A percentile compares a stretch with the other conserved stretches of the same genome.
Conservation (phyloP, 768 basidiomycete species). For the Psilocybe subaeruginosa region DNA sequence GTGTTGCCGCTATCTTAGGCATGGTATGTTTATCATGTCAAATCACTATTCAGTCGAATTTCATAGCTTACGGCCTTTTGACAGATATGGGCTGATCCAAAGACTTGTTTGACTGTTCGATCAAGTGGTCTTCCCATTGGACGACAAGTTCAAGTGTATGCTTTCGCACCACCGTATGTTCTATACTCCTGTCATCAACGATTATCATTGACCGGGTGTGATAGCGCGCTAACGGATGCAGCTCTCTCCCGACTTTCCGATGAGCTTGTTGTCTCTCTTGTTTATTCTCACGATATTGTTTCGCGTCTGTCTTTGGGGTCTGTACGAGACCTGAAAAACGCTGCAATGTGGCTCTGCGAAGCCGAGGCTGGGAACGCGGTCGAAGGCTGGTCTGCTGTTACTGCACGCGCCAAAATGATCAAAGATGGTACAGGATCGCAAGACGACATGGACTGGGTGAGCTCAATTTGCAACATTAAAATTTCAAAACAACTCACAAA, state of each 20-base stretch:
- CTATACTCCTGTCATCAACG: conserved; percentile 5
- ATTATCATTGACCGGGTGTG: neutral
- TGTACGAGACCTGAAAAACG: conserved; percentile 74
- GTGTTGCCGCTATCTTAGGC: conserved; percentile 75
- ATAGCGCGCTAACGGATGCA: conserved; percentile 64
- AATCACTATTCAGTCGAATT: neutral
- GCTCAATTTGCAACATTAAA: conserved; percentile 5
- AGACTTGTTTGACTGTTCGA: conserved; percentile 68
- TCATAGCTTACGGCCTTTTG: neutral
- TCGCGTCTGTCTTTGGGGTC: conserved; percentile 78
- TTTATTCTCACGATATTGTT: conserved; percentile 84
- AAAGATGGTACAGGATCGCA: conserved; percentile 56
- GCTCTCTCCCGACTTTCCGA: conserved; percentile 61
- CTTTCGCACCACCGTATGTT: conserved; percentile 79
- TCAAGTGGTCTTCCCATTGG: conserved; percentile 73
- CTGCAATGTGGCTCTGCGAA: conserved; percentile 80
- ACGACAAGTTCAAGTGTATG: conserved; percentile 72
- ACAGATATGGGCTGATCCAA: conserved; percentile 87
- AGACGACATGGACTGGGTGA: conserved; percentile 62
- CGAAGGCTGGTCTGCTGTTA: conserved; percentile 57
- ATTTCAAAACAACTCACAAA: neutral
- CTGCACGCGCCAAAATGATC: conserved; percentile 55
- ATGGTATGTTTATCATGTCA: conserved; percentile 43
- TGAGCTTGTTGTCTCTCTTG: conserved; percentile 73
- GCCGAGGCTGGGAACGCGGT: conserved; percentile 53